Evolutionary conservation across 352 stramenopile species (phyloP).

Genomic region (Pilasporangium apinafurcum): DNA sequence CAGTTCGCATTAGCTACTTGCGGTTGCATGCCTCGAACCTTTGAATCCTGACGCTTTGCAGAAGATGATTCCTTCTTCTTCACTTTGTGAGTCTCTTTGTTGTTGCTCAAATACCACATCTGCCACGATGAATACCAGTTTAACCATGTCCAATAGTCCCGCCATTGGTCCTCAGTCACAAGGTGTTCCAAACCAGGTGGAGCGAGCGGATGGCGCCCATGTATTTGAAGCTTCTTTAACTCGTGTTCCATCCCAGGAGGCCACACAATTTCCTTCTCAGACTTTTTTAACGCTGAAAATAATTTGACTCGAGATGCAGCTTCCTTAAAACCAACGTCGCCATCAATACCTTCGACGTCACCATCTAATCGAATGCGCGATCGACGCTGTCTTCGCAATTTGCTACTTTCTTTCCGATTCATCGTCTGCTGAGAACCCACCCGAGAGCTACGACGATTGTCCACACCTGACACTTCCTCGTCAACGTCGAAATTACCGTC

Average conservation of each 20-base stretch:
- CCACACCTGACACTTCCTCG: not conserved
- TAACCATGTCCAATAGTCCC: conserved; percentile 60
- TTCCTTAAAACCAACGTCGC: not conserved
- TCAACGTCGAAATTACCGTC: too few relatives aligned
- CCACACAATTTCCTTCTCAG: conserved; percentile 25
- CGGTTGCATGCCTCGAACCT: too few relatives aligned
- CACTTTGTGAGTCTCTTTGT: conserved; percentile 14
- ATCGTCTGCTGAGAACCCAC: not conserved
- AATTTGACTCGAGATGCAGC: not conserved
- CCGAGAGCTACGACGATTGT: conserved; percentile 1
- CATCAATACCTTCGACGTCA: not conserved
- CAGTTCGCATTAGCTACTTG: too few relatives aligned
- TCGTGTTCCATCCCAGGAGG: conserved; percentile 44
- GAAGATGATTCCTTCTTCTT: conserved; percentile 5
- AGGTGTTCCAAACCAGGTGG: conserved; percentile 46
- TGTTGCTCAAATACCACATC: conserved; percentile 49
- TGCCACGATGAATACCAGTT: conserved; percentile 70
- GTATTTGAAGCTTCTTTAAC: conserved; percentile 12
- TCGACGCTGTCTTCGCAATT: not conserved
- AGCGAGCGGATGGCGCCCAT: conserved; percentile 23
- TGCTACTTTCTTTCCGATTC: not conserved
- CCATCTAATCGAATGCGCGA: not conserved
- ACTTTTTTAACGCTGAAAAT: too few relatives aligned
- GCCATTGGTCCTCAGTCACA: conserved; percentile 41
- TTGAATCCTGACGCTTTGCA: too few relatives aligned